Conservation (phyloP, 805 yeast genomes). For the Teunomyces pallodes region DNA sequence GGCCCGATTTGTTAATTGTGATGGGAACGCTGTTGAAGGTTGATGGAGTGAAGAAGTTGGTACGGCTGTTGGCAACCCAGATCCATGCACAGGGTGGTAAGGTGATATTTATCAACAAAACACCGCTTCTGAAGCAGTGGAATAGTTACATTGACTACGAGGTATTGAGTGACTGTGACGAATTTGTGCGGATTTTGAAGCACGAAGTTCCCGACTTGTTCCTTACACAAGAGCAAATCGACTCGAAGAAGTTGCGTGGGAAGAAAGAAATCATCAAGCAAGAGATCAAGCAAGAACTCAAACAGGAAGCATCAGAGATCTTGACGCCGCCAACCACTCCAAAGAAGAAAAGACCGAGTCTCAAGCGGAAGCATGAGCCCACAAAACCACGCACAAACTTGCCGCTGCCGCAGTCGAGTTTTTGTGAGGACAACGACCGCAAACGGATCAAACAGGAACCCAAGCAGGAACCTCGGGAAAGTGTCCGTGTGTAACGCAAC, state of each 20-base stretch:
- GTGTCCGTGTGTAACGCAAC: not conserved
- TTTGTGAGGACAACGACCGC: conserved; percentile 14
- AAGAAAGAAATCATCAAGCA: conserved; percentile 3
- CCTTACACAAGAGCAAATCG: conserved; percentile 52
- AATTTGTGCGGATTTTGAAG: conserved; percentile 62
- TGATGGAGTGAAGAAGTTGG: conserved; percentile 81
- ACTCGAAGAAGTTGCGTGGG: conserved; percentile 33
- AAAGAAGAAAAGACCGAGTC: conserved; percentile 22
- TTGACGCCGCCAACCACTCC: conserved; percentile 38
- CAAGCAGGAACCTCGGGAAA: not conserved
- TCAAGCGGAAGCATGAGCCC: conserved; percentile 14
- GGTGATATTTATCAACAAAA: conserved; percentile 74
- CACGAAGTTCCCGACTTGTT: conserved; percentile 59
- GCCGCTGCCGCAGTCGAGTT: conserved; percentile 38
- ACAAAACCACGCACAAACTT: conserved; percentile 13
- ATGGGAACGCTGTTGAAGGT: conserved; percentile 93
- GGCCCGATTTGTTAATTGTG: conserved; percentile 79
- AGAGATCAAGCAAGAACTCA: conserved; percentile 7
- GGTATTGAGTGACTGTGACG: conserved; percentile 76
- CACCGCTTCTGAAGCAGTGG: conserved; percentile 66
- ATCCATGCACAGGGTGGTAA: conserved; percentile 79
- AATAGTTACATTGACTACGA: conserved; percentile 73
- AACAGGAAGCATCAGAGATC: conserved; percentile 11
- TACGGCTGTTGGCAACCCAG: conserved; percentile 60
- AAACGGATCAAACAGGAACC: conserved; percentile 8